phyloP scores from a whole-genome alignment of 805 yeast genomes.

The Torulaspora delbrueckii region DNA sequence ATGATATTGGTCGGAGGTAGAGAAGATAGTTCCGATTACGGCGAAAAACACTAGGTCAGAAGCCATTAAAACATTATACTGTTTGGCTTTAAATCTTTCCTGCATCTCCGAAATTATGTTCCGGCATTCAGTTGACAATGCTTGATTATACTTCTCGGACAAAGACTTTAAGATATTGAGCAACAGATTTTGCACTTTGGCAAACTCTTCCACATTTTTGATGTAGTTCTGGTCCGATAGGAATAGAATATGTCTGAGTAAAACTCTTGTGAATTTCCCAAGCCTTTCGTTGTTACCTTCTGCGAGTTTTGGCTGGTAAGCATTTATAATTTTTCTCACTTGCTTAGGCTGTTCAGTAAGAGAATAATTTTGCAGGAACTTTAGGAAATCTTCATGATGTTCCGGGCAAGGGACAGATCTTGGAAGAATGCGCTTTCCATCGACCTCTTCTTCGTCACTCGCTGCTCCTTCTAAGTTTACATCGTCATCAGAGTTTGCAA shows the following conservation, averaged over 20 bases:
- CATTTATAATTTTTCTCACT: constrained; percentile 51
- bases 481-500: constrained; percentile 42
- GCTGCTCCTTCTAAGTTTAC: constrained; percentile 33
- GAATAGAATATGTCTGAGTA: constrained; percentile 57
- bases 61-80: constrained; percentile 38
- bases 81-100: constrained; percentile 40
- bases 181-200: constrained; percentile 40
- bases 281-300: constrained; percentile 76
- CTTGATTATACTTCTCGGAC: constrained; percentile 60
- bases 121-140: constrained; percentile 60
- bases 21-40: constrained; percentile 70
- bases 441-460: constrained; percentile 31
- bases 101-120: constrained; percentile 52
- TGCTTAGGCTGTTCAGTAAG: constrained; percentile 43
- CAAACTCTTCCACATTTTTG: constrained; percentile 35
- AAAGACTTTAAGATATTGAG: constrained; percentile 48
- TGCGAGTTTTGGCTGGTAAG: constrained; percentile 71
- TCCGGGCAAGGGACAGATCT: constrained; percentile 44
- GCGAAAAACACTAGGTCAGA: constrained; percentile 63
- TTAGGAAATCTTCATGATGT: constrained; percentile 41
- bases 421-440: constrained; percentile 10
- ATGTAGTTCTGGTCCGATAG: constrained; percentile 40
- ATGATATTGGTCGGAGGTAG: constrained; percentile 95
- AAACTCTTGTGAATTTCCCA: constrained; percentile 55
- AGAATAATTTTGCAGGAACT: constrained; percentile 34